phyloP scores from a whole-genome alignment of 1,139 yeast species.

The Scheffersomyces illinoinensis region DNA sequence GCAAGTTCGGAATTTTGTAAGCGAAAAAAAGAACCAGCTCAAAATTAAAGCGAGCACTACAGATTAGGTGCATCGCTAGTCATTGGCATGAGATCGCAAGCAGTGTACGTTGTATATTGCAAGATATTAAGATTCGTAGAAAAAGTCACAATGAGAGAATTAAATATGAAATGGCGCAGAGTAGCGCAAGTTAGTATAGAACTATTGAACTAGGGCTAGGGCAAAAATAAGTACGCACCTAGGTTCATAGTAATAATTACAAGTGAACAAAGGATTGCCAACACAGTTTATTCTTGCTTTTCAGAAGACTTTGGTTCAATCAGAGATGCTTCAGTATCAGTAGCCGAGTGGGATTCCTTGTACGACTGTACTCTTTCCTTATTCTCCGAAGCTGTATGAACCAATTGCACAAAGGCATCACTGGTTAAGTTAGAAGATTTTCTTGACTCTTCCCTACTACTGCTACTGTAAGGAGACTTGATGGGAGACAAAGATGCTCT shows the following conservation, averaged over 20 bases:
- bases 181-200: not conserved
- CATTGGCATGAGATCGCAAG: not conserved
- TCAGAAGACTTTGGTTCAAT: not conserved
- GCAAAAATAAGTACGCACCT: not conserved
- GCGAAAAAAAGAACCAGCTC: not conserved
- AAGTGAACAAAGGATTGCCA: not conserved
- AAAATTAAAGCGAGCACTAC: not conserved
- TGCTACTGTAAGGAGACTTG: conserved; percentile 10
- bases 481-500: conserved; percentile 18
- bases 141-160: not conserved
- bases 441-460: not conserved
- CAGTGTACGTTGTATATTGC: not conserved
- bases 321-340: not conserved
- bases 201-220: not conserved
- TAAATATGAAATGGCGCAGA: not conserved
- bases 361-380: conserved; percentile 56
- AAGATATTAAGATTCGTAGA: not conserved
- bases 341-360: conserved; percentile 22
- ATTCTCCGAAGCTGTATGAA: conserved; percentile 67
- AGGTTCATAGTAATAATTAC: not conserved
- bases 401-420: conserved; percentile 70
- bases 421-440: conserved; percentile 6
- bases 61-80: not conserved
- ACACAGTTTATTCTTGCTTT: not conserved
- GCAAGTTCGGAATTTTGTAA: not conserved